Evolutionary conservation across 176 grass and related monocot genomes (phyloP), one percentile per base, ranked within the genome.

Genomic region (Carex littledalei): DNA sequence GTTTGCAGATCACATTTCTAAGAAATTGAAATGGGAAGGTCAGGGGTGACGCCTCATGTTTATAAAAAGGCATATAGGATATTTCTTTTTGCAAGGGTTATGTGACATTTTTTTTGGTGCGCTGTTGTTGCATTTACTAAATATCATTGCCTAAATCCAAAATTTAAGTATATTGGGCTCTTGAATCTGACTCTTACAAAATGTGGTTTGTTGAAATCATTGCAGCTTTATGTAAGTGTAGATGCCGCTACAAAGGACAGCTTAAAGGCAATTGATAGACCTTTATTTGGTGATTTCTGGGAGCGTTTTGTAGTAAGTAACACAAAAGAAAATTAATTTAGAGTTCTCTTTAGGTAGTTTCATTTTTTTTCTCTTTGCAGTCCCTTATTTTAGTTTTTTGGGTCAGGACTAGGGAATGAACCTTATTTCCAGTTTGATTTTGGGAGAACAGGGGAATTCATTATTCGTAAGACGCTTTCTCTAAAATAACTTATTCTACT

Each of bases 181-280:
- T 76, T 63, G 50, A 80, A 50, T 71, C 37, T 41, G 10, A 55
- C 41, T 53, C 15, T 68, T 49, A 37, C 10, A 63, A 67, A 65
- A 67, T 49, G 22, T 52, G 41, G 2, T 67, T 86, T 52, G 16
- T 71, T 81, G 63, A 57, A 81, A 37, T 37, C 60, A 61, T 94
- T 88, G 81, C 93, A 99, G 96, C 78, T 95, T 26, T 94, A 95
- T 79, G 93, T 99, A 32, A 99, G 96, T 84, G 96, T 99, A 55
- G 96, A 99, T 89, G 93, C 91, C 53, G 93, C 88, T 78, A 99
- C 96, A 53, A 99, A 95, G 74, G 91, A 99, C 73, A 99, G 93
- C 56, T 86, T 99, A 87, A 99, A 99, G 49, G 96, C 96, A 83
- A 89, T 99, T 82, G 93, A 99, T 83, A 92, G 96, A 66, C 96